Evolutionary conservation across 2,329 filamentous ascomycete species (phyloP).

Genomic region (Neodidymelliopsis sp.): DNA sequence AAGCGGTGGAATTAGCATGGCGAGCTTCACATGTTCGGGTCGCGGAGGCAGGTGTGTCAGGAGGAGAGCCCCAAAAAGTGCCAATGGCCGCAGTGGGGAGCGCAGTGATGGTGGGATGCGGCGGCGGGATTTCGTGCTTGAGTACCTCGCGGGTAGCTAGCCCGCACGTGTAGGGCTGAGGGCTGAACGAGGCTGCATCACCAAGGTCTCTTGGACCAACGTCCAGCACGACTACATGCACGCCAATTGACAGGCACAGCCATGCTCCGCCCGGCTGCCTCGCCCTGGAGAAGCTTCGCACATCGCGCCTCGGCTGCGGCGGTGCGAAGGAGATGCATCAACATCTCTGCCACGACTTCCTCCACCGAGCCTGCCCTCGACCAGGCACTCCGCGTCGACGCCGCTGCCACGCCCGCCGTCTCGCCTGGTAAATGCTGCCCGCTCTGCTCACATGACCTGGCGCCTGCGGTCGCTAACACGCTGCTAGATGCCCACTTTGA

Average conservation of each 20-base stretch:
- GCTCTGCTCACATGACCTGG: not conserved
- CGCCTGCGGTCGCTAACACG: not conserved
- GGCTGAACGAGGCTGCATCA: constrained; percentile 6
- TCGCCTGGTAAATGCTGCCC: constrained; percentile 35
- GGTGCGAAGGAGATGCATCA: constrained; percentile 49
- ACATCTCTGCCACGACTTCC: constrained; percentile 56
- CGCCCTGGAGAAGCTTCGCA: constrained; percentile 34
- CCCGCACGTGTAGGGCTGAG: constrained; percentile 22
- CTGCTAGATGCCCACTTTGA: constrained; percentile 88
- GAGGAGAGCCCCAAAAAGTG: constrained; percentile 6
- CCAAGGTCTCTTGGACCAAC: too few relatives aligned
- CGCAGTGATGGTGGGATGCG: constrained; percentile 23
- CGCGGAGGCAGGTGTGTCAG: not conserved
- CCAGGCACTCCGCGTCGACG: constrained; percentile 31
- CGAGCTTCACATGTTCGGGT: constrained; percentile 33
- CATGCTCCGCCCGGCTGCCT: constrained; percentile 43
- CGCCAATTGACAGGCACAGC: constrained; percentile 38
- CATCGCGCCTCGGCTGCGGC: constrained; percentile 29
- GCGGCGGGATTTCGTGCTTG: constrained; percentile 9
- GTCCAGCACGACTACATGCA: constrained; percentile 14
- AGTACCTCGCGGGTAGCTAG: constrained; percentile 14
- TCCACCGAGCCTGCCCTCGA: constrained; percentile 52
- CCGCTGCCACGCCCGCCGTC: constrained; percentile 29
- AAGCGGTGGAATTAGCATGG: constrained; percentile 48
- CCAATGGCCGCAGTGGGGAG: constrained; percentile 10